Evolutionary conservation across 192 early-diverging fungal genomes (phyloP).

Genomic region (Chytriomyces hyalinus): DNA sequence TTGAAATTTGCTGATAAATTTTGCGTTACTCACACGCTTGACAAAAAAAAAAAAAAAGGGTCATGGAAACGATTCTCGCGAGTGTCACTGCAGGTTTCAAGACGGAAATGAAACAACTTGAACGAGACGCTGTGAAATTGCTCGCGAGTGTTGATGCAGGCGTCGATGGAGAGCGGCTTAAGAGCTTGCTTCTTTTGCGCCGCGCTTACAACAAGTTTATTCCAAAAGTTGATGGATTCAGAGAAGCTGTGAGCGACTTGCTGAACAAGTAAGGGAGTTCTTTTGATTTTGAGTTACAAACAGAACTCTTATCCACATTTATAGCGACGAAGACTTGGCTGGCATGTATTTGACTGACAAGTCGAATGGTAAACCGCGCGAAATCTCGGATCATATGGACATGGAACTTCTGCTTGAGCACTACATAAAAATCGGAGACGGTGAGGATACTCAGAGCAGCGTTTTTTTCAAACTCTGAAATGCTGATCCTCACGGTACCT

Average conservation of each 20-base stretch:
- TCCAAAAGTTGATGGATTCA: slow-evolving; percentile 74
- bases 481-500: neutral
- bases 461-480: neutral
- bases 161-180: slow-evolving; percentile 74
- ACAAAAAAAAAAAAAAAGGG: slow-evolving; percentile 46
- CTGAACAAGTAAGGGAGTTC: slow-evolving; percentile 56
- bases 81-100: slow-evolving; percentile 65
- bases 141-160: slow-evolving; percentile 75
- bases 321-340: slow-evolving; percentile 84
- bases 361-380: slow-evolving; percentile 59
- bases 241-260: slow-evolving; percentile 79
- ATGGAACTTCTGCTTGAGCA: slow-evolving; percentile 90
- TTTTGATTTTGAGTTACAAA: neutral
- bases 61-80: slow-evolving; percentile 81
- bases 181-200: slow-evolving; percentile 76
- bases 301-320: neutral
- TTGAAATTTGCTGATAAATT: neutral
- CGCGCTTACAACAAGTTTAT: slow-evolving; percentile 81
- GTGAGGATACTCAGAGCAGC: slow-evolving; percentile 17
- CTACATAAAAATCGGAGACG: slow-evolving; percentile 85
- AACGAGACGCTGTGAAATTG: slow-evolving; percentile 68
- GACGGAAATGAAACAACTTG: slow-evolving; percentile 64
- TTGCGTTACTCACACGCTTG: neutral
- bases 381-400: slow-evolving; percentile 78
- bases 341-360: slow-evolving; percentile 90